Evolutionary conservation across 192 early-diverging fungal species (phyloP).

Genomic region (Coemansia sp.): DNA sequence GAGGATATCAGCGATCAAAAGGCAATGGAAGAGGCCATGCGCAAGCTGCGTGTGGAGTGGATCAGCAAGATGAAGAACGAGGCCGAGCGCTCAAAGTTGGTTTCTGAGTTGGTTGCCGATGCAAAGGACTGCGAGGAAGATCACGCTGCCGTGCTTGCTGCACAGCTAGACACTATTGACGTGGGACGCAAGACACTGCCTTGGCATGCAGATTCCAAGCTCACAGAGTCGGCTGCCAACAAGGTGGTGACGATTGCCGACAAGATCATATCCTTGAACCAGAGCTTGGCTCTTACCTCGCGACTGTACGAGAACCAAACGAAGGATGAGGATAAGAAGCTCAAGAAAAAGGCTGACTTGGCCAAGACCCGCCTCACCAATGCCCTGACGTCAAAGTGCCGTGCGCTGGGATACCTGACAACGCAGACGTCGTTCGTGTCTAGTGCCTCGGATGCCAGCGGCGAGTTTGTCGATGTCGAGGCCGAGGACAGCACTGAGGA

Average conservation of each 20-base stretch:
- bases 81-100: constrained; percentile 59
- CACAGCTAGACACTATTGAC: constrained; percentile 49
- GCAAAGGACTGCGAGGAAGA: constrained; percentile 57
- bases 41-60: constrained; percentile 75
- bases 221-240: constrained; percentile 17
- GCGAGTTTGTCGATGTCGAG: constrained; percentile 49
- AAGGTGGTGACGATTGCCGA: constrained; percentile 51
- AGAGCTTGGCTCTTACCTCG: constrained; percentile 60
- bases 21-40: constrained; percentile 66
- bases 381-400: constrained; percentile 61
- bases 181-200: constrained; percentile 54
- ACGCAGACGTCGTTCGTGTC: constrained; percentile 11
- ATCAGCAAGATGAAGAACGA: constrained; percentile 76
- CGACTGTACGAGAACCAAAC: constrained; percentile 46
- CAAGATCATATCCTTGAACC: constrained; percentile 58
- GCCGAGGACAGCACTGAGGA: constrained; percentile 15
- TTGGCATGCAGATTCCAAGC: constrained; percentile 32
- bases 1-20: constrained; percentile 45
- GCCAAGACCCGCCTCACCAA: constrained; percentile 64
- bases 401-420: constrained; percentile 46
- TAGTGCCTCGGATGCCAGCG: constrained; percentile 21
- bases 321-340: constrained; percentile 54
- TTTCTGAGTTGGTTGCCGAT: constrained; percentile 56
- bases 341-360: constrained; percentile 71
- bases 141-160: constrained; percentile 47